Base-by-base conservation (phyloP, 2,329 filamentous ascomycete species). In the Colletotrichum eremochloae region DNA sequence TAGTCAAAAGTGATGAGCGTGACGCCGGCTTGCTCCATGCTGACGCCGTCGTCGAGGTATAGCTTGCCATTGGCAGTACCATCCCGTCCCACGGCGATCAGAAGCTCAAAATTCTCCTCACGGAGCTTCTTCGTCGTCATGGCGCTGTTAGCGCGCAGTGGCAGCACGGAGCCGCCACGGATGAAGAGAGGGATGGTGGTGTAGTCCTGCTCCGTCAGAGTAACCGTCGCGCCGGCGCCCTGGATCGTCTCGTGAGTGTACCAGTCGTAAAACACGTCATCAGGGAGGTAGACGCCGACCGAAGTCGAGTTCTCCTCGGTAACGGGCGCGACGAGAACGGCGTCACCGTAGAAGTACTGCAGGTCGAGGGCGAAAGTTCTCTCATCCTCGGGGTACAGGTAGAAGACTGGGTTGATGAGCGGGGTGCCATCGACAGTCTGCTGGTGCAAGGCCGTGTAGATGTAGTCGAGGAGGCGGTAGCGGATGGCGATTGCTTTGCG, bases 391-490 rank as follows among this genome's bases (percentile, higher is more conserved):
- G 86, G 93, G 78, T 95, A 95, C 38, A 89, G 78, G 83, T 91
- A 96, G 82, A 93, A 94, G 68, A 95, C 81, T 0, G 93, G 93
- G 76, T 90, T 90, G 67, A 94, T 83, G 74, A 91, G 84, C 0
- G 93, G 92, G 1, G 86, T 87, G 44, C 93, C 93, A 33, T 86
- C 86, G 24, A 84, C 77, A 40, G 85, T 87, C 79, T 93, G 88
- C 68, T 83, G 81, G 78, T 91, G 84, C 75, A 94, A 85, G 0
- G 90, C 89, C 1, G 93, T 95, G 84, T 96, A 95, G 72, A 94
- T 86, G 82, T 95, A 95, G 77, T 95, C 93, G n/a, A 96, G 85
- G n/a, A 95, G 84, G 42, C 88, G 86, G 82, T 95, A 95, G n/a
- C 93, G 88, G 60, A 91, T 90, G 40, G 87, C 87, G 76, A 95